Percentiles rank a stretch among this genome's conserved stretches.
Evolutionary conservation across 352 stramenopile species (phyloP).

Genomic region (Pythium angustatum): DNA sequence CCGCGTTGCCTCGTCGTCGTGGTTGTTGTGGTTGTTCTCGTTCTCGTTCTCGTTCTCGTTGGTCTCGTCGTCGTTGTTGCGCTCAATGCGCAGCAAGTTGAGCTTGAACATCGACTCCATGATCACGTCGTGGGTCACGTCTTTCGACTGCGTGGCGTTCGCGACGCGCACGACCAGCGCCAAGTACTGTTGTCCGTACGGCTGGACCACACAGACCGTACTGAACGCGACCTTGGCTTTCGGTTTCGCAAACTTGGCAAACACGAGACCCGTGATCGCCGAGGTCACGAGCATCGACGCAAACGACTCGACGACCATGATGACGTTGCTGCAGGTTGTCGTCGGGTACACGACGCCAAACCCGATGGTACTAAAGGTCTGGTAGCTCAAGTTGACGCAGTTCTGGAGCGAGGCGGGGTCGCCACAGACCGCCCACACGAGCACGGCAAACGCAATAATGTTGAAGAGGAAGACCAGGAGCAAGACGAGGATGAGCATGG

Average conservation of each 20-base stretch:
- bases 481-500: constrained; percentile 65
- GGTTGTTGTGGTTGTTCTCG: constrained; percentile 23
- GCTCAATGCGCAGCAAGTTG: constrained; percentile 76
- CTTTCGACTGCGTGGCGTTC: constrained; percentile 77
- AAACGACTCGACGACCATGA: constrained; percentile 78
- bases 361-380: constrained; percentile 86
- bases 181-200: constrained; percentile 69
- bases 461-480: constrained; percentile 58
- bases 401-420: constrained; percentile 60
- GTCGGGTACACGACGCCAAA: constrained; percentile 78
- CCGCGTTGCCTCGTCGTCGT: constrained; percentile 3
- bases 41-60: background rate
- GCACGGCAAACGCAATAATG: constrained; percentile 60
- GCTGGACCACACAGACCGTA: constrained; percentile 75
- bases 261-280: constrained; percentile 79
- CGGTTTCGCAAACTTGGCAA: constrained; percentile 82
- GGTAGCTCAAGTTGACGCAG: constrained; percentile 76
- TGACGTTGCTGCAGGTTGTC: constrained; percentile 64
- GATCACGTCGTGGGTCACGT: constrained; percentile 82
- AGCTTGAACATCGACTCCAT: constrained; percentile 83
- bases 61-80: constrained; percentile 29
- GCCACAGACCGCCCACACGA: constrained; percentile 51
- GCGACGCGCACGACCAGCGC: constrained; percentile 79
- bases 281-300: constrained; percentile 81
- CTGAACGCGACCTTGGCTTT: constrained; percentile 81